Evolutionary conservation across 345 rosid genomes (phyloP).

Genomic region (Physaria fendleri): DNA sequence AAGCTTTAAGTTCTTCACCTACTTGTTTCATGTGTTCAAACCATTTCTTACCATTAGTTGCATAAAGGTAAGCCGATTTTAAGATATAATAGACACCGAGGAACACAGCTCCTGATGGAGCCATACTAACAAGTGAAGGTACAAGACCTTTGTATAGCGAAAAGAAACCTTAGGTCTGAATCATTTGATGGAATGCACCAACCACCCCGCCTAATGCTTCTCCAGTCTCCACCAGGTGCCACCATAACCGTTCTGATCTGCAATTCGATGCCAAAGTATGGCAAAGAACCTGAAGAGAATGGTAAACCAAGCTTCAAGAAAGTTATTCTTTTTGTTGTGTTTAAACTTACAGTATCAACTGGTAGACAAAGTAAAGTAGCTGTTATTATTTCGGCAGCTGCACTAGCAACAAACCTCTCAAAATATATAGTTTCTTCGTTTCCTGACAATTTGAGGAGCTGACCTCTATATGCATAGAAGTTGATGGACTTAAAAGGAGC

Average conservation of each 20-base stretch:
- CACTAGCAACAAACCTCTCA: too few relatives aligned
- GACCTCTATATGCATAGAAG: too few relatives aligned
- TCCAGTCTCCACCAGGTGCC: slow-evolving; percentile 74
- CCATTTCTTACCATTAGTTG: slow-evolving; percentile 57
- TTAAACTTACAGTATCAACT: too few relatives aligned
- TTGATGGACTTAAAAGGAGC: too few relatives aligned
- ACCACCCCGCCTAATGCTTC: slow-evolving; percentile 66
- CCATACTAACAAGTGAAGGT: slow-evolving; percentile 68
- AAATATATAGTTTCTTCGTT: too few relatives aligned
- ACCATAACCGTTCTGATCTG: slow-evolving; percentile 69
- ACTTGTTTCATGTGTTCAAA: slow-evolving; percentile 48
- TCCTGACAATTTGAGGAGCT: too few relatives aligned
- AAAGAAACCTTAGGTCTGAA: slow-evolving; percentile 65
- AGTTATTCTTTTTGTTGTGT: too few relatives aligned
- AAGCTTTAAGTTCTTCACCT: slow-evolving; percentile 51
- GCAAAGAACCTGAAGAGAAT: not conserved
- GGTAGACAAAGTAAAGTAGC: too few relatives aligned
- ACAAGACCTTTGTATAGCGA: slow-evolving; percentile 67
- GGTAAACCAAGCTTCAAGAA: not conserved
- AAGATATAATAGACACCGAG: slow-evolving; percentile 63
- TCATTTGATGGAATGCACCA: slow-evolving; percentile 57
- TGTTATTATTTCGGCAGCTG: too few relatives aligned
- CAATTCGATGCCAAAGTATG: not conserved
- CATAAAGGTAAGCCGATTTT: slow-evolving; percentile 57
- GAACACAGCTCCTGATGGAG: slow-evolving; percentile 73